Percentiles rank a stretch among this genome's conserved stretches.
phyloP scores from a whole-genome alignment of 441 rosid species.

The Croton laevigatus region DNA sequence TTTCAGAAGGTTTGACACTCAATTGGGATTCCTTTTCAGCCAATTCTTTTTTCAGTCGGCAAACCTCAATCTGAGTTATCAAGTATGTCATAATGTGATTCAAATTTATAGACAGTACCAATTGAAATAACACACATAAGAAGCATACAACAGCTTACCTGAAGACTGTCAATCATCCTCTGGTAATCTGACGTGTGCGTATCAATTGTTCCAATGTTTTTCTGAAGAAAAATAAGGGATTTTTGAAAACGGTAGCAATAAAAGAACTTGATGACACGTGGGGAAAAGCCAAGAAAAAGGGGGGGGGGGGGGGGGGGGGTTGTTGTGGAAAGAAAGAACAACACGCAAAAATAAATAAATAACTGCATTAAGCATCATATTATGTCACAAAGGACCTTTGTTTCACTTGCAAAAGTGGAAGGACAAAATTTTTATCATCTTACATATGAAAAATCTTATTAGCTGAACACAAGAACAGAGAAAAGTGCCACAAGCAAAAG shows the following conservation, averaged over 20 bases:
- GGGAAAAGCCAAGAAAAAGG: neutral
- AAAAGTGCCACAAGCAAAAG: neutral
- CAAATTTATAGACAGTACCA: neutral
- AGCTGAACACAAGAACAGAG: neutral
- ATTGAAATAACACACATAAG: slow-evolving; percentile 5
- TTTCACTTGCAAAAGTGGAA: neutral
- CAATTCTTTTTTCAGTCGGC: slow-evolving; percentile 71
- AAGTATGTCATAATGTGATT: slow-evolving; percentile 18
- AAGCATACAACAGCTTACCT: slow-evolving; percentile 44
- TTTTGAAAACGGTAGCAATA: slow-evolving; percentile 2
- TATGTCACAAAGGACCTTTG: neutral
- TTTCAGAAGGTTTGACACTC: slow-evolving; percentile 70
- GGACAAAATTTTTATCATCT: neutral
- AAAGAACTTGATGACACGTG: neutral
- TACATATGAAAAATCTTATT: neutral
- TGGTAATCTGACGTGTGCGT: slow-evolving; percentile 92
- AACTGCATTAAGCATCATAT: neutral
- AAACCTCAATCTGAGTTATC: slow-evolving; percentile 69
- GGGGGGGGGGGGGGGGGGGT: too few species aligned
- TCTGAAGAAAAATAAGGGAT: slow-evolving; percentile 39
- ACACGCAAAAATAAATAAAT: neutral
- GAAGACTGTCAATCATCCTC: slow-evolving; percentile 93
- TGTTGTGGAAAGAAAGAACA: too few species aligned
- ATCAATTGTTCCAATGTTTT: slow-evolving; percentile 87
- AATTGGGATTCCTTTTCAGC: slow-evolving; percentile 84